A percentile compares a stretch with the other conserved stretches of the same genome.
Conservation (phyloP, 148 eudicot species). For the Fallopia convolvulus region DNA sequence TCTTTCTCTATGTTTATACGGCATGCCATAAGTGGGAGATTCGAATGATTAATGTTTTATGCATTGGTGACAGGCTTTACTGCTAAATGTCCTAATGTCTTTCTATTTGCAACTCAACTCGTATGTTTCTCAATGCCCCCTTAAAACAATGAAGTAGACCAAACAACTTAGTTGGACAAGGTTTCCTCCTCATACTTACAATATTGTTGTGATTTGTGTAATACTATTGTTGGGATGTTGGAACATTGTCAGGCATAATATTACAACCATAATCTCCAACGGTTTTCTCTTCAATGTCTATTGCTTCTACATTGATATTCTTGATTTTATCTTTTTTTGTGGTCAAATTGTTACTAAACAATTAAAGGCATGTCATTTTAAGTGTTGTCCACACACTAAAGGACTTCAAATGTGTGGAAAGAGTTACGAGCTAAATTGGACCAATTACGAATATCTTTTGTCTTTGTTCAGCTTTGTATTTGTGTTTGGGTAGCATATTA, state of each 20-base stretch:
- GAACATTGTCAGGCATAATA: background rate
- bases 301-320: background rate
- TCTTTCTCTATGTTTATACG: background rate
- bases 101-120: slow-evolving; percentile 38
- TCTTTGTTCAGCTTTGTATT: too few species aligned
- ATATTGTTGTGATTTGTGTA: background rate
- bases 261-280: background rate
- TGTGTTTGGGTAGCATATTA: too few species aligned
- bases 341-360: background rate
- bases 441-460: too few species aligned
- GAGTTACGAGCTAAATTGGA: too few species aligned
- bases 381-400: too few species aligned
- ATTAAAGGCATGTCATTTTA: too few species aligned
- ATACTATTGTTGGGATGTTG: background rate
- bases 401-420: too few species aligned
- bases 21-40: background rate
- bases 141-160: slow-evolving; percentile 20
- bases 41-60: background rate
- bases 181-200: background rate
- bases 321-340: background rate
- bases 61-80: background rate
- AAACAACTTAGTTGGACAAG: background rate
- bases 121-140: slow-evolving; percentile 40
- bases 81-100: background rate
- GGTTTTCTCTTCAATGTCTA: background rate